These are phyloP conservation scores for Linderina pennispora DNA, from an alignment of 192 early-diverging fungal genomes.

Conservation along the genomic window DNA sequence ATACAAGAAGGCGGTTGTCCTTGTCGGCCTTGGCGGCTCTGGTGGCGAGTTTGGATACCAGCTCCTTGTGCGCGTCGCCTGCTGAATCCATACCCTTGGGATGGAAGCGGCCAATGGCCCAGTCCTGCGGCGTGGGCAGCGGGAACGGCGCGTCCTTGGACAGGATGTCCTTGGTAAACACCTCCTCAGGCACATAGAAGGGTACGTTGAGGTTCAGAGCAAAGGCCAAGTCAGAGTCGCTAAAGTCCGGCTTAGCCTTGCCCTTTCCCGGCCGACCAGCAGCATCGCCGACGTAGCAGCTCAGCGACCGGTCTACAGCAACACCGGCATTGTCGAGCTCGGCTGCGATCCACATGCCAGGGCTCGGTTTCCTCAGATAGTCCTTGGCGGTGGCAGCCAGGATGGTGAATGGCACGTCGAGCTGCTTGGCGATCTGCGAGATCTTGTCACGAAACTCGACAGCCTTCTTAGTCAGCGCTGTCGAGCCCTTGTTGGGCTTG, in stretches of 20 bases:
- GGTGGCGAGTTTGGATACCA: conserved; percentile 18
- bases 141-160: conserved; percentile 14
- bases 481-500: conserved; percentile 5
- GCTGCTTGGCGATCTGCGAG: conserved; percentile 73
- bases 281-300: conserved; percentile 92
- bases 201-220: conserved; percentile 63
- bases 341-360: conserved; percentile 39
- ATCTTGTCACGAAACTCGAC: conserved; percentile 52
- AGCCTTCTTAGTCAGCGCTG: conserved; percentile 12
- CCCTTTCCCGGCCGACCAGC: conserved; percentile 73
- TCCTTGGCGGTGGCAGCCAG: conserved; percentile 65
- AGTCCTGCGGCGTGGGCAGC: conserved; percentile 7
- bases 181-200: conserved; percentile 82
- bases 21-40: conserved; percentile 15
- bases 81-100: background rate
- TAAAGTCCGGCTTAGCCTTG: conserved; percentile 65
- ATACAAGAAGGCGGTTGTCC: conserved; percentile 52
- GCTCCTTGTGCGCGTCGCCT: background rate
- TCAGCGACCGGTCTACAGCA: conserved; percentile 47
- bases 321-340: conserved; percentile 23
- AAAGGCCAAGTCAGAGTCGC: conserved; percentile 83
- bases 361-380: conserved; percentile 44
- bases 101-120: conserved; percentile 9
- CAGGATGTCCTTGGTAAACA: conserved; percentile 54
- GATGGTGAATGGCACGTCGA: conserved; percentile 62